Conservation (phyloP, 495 filamentous ascomycete genomes). For the Cercophora samala region DNA sequence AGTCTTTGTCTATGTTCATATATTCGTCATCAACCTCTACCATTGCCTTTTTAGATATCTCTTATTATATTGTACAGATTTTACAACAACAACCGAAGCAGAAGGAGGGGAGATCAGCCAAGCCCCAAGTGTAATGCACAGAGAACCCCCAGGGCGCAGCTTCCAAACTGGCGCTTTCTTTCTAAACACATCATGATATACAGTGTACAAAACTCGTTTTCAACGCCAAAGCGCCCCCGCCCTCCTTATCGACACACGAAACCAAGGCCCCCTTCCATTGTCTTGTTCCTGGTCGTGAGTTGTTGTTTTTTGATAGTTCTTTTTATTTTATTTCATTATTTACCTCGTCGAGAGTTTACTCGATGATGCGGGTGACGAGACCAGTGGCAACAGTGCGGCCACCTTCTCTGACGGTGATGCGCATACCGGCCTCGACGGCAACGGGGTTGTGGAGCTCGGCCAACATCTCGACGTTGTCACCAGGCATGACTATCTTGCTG, state of each 20-base stretch:
- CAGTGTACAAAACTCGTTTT: conserved; percentile 20
- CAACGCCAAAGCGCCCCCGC: conserved; percentile 18
- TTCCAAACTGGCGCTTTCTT: conserved; percentile 16
- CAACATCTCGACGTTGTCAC: conserved; percentile 97
- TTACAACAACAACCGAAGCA: conserved; percentile 30
- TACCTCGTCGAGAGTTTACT: conserved; percentile 41
- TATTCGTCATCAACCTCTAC: conserved; percentile 23
- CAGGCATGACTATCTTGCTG: conserved; percentile 84
- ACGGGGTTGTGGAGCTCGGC: conserved; percentile 74
- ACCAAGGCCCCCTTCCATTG: conserved; percentile 8
- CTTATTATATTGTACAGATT: conserved; percentile 33
- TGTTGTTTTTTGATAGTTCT: conserved; percentile 9
- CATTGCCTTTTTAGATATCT: conserved; percentile 30
- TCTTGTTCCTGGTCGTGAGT: background rate
- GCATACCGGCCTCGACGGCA: conserved; percentile 82
- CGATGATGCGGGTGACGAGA: conserved; percentile 78
- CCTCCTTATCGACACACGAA: background rate
- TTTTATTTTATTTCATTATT: conserved; percentile 9
- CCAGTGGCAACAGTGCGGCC: conserved; percentile 91
- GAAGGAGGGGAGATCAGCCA: conserved; percentile 32
- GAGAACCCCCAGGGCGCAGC: conserved; percentile 5
- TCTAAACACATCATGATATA: conserved; percentile 24
- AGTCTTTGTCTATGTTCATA: background rate
- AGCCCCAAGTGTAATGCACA: conserved; percentile 21
- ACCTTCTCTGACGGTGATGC: conserved; percentile 96